Conservation (phyloP, 495 filamentous ascomycete genomes). For the Annulohypoxylon moriforme region DNA sequence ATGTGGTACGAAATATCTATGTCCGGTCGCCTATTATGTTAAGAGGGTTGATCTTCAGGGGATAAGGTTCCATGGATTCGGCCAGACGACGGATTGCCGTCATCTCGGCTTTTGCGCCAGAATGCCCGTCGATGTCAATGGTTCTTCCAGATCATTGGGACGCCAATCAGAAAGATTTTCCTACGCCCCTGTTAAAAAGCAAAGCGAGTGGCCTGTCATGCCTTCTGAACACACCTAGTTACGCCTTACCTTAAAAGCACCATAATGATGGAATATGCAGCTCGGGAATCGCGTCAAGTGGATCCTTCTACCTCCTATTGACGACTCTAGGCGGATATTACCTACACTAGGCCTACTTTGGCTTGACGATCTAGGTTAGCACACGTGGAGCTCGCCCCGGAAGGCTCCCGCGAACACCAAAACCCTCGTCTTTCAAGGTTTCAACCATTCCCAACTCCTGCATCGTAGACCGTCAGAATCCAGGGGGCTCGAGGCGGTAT, state of each 20-base stretch:
- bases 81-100: conserved; percentile 21
- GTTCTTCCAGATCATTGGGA: conserved; percentile 40
- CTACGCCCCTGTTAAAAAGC: conserved; percentile 18
- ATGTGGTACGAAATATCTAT: conserved; percentile 6
- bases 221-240: conserved; percentile 23
- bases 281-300: conserved; percentile 35
- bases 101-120: conserved; percentile 30
- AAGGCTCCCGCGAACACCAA: conserved; percentile 44
- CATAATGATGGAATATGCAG: conserved; percentile 32
- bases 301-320: conserved; percentile 23
- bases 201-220: conserved; percentile 13
- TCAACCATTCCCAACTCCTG: conserved; percentile 28
- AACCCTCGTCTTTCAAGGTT: conserved; percentile 38
- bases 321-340: conserved; percentile 32
- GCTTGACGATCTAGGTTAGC: conserved; percentile 41
- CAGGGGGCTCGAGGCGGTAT: conserved; percentile 15
- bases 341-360: conserved; percentile 39
- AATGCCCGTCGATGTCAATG: conserved; percentile 29
- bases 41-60: conserved; percentile 40
- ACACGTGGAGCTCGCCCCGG: conserved; percentile 41
- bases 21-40: not conserved
- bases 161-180: conserved; percentile 31
- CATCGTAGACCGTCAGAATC: conserved; percentile 17
- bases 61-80: conserved; percentile 31
- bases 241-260: conserved; percentile 20